Base-by-base conservation (phyloP, 768 basidiomycete species). In the Hortiboletus flavorubellus region DNA sequence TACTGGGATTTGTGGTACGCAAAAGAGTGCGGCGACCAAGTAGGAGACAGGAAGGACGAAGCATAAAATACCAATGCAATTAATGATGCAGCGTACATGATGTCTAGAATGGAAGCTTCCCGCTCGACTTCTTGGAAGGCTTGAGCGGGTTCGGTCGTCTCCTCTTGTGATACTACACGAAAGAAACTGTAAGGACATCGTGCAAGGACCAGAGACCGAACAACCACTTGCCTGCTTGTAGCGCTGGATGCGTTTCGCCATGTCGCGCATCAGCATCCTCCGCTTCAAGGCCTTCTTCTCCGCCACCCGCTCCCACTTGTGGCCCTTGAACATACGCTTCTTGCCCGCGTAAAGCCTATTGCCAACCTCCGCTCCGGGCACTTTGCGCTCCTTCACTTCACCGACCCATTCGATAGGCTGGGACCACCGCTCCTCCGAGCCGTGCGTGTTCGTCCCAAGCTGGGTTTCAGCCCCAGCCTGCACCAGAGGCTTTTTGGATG, bases 291-390 rank as follows among this genome's bases (percentile, higher is more conserved):
- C 69, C 60, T 75, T 75, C 65, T 76, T 75, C 53, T 74, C 76
- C 60, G 75, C 76, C 59, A 73, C 66, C 35, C 88, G 80, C 73
- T 93, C 87, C 86, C 87, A 91, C 63, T 81, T 87, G 77, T 93
- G 91, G n/a, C 91, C 91, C 78, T 93, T 93, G 83, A 93, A 93
- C 91, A 93, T 93, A 58, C 80, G 76, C 78, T 84, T 87, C 80
- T 81, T 88, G 54, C 78, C 84, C 10, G 85, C 82, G 60, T 93
- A 93, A 61, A 92, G 71, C 51, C 81, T 78, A 59, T 80, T 79
- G 35, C 87, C 86, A 63, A 77, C 64, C 55, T 85, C 76, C 48
- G 80, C 72, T 53, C 86, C 81, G 53, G 74, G 66, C 31, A 74
- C 73, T 39, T 65, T 67, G 67, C 75, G 78, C 51, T 72, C 68